A percentile compares a stretch with the other conserved stretches of the same genome.
Conservation (phyloP, 1,284 basidiomycete species). For the Stygiomarasmius scandens region DNA sequence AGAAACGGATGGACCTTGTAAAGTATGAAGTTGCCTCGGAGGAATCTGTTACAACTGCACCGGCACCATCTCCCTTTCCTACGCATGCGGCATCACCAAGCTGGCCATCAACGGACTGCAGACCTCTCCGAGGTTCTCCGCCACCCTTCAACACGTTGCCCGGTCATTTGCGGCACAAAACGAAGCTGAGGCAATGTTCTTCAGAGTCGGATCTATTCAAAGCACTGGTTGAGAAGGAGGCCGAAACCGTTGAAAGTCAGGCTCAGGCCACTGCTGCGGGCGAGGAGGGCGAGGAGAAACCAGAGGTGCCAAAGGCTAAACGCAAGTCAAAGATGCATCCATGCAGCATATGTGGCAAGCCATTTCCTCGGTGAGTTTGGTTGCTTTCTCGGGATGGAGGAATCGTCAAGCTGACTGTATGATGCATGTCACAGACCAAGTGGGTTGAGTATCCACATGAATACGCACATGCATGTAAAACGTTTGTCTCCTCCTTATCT, state of each 20-base stretch:
- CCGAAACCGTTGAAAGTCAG: not conserved
- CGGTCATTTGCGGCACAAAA: not conserved
- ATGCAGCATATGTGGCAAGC: constrained; percentile 57
- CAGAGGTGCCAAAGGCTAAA: constrained; percentile 18
- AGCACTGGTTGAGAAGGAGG: not conserved
- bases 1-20: no score
- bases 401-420: not conserved
- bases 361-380: constrained; percentile 48
- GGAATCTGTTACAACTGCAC: no score
- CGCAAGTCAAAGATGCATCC: constrained; percentile 56
- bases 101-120: not conserved
- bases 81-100: no score
- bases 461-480: constrained; percentile 67
- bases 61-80: no score
- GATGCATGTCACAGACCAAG: constrained; percentile 47
- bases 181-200: not conserved
- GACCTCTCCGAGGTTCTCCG: not conserved
- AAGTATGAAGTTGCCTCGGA: no score
- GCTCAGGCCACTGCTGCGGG: not conserved
- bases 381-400: not conserved
- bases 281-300: not conserved
- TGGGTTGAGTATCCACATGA: constrained; percentile 73
- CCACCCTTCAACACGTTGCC: not conserved
- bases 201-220: not conserved
- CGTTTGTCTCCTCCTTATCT: constrained; percentile 42